These are phyloP conservation scores for Eutrema japonicum DNA, from an alignment of 345 rosid genomes.

Conservation along the genomic window DNA sequence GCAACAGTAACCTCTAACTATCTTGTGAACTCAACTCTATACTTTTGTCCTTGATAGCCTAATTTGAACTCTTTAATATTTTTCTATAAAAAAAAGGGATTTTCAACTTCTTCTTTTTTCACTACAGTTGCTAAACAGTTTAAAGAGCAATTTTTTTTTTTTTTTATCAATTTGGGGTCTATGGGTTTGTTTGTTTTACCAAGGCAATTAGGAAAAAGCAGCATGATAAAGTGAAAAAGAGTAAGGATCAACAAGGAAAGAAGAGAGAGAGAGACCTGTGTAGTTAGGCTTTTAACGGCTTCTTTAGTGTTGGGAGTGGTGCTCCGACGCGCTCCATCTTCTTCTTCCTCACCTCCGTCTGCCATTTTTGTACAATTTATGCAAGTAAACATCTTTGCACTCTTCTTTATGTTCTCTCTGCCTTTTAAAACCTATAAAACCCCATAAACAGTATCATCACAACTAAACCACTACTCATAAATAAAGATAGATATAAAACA, in stretches of 20 bases:
- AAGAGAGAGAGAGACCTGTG: conserved; percentile 65
- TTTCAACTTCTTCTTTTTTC: conserved; percentile 6
- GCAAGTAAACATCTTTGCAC: conserved; percentile 84
- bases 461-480: conserved; percentile 8
- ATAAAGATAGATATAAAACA: neutral
- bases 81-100: neutral
- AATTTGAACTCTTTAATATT: conserved; percentile 17
- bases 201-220: conserved; percentile 30
- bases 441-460: conserved; percentile 21
- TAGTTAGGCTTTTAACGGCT: conserved; percentile 98
- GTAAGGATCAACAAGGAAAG: conserved; percentile 33
- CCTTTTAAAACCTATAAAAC: conserved; percentile 20
- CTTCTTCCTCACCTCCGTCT: conserved; percentile 66
- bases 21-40: conserved; percentile 18
- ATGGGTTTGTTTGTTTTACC: conserved; percentile 24
- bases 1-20: conserved; percentile 34
- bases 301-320: conserved; percentile 86
- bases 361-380: conserved; percentile 88
- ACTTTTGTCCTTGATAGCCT: conserved; percentile 32
- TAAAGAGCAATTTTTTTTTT: neutral
- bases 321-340: conserved; percentile 66
- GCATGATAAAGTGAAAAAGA: conserved; percentile 30
- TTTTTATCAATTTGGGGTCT: neutral
- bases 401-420: conserved; percentile 24
- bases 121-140: conserved; percentile 33